Base-by-base conservation (phyloP, 1,139 yeast genomes). In the Hanseniaspora uvarum region DNA sequence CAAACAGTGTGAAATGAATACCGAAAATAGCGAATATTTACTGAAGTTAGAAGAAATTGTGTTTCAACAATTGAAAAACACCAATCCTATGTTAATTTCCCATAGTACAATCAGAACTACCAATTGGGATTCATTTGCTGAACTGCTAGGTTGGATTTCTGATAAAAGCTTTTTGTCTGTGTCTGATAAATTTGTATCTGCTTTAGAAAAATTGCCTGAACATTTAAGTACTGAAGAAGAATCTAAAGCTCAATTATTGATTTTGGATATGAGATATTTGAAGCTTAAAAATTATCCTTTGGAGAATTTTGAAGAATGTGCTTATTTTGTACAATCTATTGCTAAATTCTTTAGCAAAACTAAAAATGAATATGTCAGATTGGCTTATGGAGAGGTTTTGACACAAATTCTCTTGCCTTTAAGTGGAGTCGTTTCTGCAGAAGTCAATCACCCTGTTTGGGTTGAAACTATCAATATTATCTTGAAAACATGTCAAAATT, bases 371-470 rank as follows among this genome's bases (percentile, higher is more conserved):
- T 74, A 80, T 4, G 74, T 85, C 1, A 71, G 81, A 28, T 72
- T 79, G 58, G 94, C 95, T 1, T 94, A 92, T 65, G 85, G 94
- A 51, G 95, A 87, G 58, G 94, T 87, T 1, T 72, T 89, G 44
- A 76, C 84, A 54, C 82, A 79, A 56, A 74, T 94, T 40, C 68
- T 94, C 3, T 69, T 86, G 45, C 95, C 97, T 0, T 69, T 92
- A 41, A 95, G 96, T 0, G 94, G 87, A 19, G 74, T 79, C 1
- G 75, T 89, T 36, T 86, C 96, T 0, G 98, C 96, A 0, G 99
- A 94, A 65, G 88, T 88, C 0, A 92, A 94, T 63, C 95, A 88
- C 66, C 98, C 98, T 2, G 80, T 85, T 0, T 94, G 98, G 99
- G 82, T 83, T 0, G 85, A 81, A 52, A 94, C 96, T 0, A 77